Evolutionary conservation across 1,139 yeast genomes (phyloP), one percentile per base, ranked within the genome.

Genomic region (Scheffersomyces parashehatae): DNA sequence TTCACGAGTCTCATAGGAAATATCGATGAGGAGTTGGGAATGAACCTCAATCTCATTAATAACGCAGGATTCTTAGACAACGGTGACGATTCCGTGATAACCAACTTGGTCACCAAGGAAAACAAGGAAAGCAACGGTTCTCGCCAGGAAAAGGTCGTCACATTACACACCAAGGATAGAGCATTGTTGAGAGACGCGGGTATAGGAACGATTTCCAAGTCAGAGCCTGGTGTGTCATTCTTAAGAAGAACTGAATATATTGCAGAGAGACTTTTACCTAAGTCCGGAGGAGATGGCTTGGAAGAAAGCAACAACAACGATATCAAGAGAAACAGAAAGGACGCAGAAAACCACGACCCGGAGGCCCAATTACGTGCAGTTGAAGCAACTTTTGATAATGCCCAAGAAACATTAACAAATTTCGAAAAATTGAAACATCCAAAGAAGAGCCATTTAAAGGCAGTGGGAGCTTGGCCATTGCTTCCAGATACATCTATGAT

Each of bases 201-300:
- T 13, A 68, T 75, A 41, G 76, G 73, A 28, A 67, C 64, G 45
- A 66, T 69, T 50, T 68, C 70, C 65, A 81, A 72, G 60, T 75
- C 79, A 37, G 82, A 68, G 60, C 84, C 74, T 48, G 81, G 72
- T 48, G 97, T 91, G 24, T 81, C 95, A 14, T 91, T 91, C 68
- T 77, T 91, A 60, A 83, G 98, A 69, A 83, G 98, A 70, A 91
- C 98, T 0, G 98, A 93, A 64, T 93, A 93, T 63, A 87, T 89
- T 49, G 77, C 90, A 11, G 81, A 71, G 50, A 66, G 64, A 41
- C 65, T 64, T 37, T 43, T 57, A 24, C 57, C 66, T 5, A 60
- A 59, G 44, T 50, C 48, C 28, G 46, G 40, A 9, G 44, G 45
- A 39, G 43, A 45, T 11, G 59, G 50, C 4, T 47, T 46, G 5